Evolutionary conservation across 2,329 filamentous ascomycete genomes (phyloP).

Genomic region (Botrytis fragariae): DNA sequence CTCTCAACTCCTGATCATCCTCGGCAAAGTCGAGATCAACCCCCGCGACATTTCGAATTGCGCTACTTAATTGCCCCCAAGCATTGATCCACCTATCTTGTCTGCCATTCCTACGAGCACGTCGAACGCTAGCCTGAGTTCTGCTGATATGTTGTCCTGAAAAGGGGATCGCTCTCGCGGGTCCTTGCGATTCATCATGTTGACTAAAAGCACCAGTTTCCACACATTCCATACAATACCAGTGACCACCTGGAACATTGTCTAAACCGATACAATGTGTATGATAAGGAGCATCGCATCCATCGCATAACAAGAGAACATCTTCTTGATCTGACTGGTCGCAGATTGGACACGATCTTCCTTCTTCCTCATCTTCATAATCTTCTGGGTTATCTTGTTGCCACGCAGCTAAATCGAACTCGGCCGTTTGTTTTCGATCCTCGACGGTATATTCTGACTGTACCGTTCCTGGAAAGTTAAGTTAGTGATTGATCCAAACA

Average conservation of each 20-base stretch:
- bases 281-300: slow-evolving; percentile 86
- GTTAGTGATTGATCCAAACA: slow-evolving; percentile 23
- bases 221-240: slow-evolving; percentile 88
- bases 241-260: slow-evolving; percentile 70
- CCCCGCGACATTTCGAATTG: slow-evolving; percentile 64
- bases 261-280: slow-evolving; percentile 87
- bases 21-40: slow-evolving; percentile 83
- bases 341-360: slow-evolving; percentile 80
- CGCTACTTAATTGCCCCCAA: slow-evolving; percentile 64
- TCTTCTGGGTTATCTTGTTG: slow-evolving; percentile 66
- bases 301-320: slow-evolving; percentile 83
- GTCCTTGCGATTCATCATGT: neutral
- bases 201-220: slow-evolving; percentile 27
- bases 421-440: slow-evolving; percentile 85
- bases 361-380: slow-evolving; percentile 60
- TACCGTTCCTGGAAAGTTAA: slow-evolving; percentile 47
- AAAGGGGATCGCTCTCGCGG: slow-evolving; percentile 8
- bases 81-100: slow-evolving; percentile 86
- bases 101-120: slow-evolving; percentile 57
- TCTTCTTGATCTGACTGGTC: slow-evolving; percentile 78
- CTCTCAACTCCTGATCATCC: slow-evolving; percentile 56
- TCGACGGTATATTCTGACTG: slow-evolving; percentile 64
- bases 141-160: slow-evolving; percentile 41
- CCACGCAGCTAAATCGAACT: slow-evolving; percentile 77
- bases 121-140: slow-evolving; percentile 57